phyloP scores from a whole-genome alignment of 2,329 filamentous ascomycete genomes.

The Colletotrichum musae region DNA sequence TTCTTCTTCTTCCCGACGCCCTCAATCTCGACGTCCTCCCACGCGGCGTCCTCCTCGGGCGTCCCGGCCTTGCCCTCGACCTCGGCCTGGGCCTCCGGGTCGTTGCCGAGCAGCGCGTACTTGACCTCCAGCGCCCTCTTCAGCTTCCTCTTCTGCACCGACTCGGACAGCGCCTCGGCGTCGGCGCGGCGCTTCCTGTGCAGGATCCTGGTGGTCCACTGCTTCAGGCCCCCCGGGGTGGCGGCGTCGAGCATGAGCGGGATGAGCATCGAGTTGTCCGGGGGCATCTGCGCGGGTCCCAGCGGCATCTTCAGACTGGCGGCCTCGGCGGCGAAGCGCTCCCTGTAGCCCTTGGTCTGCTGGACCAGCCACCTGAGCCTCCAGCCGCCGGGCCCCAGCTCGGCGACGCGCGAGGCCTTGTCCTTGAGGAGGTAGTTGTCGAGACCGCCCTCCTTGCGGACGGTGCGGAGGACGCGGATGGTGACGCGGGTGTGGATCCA shows the following conservation, averaged over 20 bases:
- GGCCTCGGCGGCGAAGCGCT: constrained; percentile 57
- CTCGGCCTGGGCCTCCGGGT: constrained; percentile 46
- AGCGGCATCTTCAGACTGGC: constrained; percentile 55
- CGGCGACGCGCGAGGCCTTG: constrained; percentile 83
- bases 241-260: constrained; percentile 59
- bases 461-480: constrained; percentile 77
- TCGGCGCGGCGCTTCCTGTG: constrained; percentile 52
- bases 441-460: constrained; percentile 89
- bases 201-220: too few relatives aligned
- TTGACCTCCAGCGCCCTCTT: constrained; percentile 62
- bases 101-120: constrained; percentile 54
- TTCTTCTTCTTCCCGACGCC: constrained; percentile 47
- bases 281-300: constrained; percentile 69
- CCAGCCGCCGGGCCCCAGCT: constrained; percentile 93
- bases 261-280: constrained; percentile 55
- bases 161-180: constrained; percentile 36
- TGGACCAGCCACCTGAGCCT: constrained; percentile 90
- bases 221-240: constrained; percentile 43
- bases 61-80: neutral
- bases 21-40: constrained; percentile 56
- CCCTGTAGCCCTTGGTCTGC: constrained; percentile 78
- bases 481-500: constrained; percentile 79
- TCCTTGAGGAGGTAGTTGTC: constrained; percentile 92
- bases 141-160: constrained; percentile 56
- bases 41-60: constrained; percentile 51